Conservation (phyloP, 2,329 filamentous ascomycete genomes). For the Fusarium paranaense region DNA sequence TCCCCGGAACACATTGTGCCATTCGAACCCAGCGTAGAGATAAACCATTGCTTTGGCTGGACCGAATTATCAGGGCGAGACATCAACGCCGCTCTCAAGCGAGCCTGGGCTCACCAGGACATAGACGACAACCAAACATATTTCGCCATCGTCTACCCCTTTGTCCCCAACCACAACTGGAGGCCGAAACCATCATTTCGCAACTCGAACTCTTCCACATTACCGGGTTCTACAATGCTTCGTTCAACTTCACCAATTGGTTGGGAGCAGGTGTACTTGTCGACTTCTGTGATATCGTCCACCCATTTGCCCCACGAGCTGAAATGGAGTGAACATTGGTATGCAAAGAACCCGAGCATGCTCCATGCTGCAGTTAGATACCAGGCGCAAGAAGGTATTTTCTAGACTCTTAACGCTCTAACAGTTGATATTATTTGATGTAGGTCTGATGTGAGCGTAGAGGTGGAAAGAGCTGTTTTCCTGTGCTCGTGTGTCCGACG, state of each 20-base stretch:
- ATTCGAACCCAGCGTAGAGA: not conserved
- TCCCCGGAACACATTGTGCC: not conserved
- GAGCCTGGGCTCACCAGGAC: not conserved
- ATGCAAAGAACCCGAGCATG: not conserved
- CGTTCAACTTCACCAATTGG: not conserved
- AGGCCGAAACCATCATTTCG: not conserved
- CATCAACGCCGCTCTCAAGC: not conserved
- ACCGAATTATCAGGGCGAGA: not conserved
- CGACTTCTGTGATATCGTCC: too few species aligned
- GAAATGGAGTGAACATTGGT: not conserved
- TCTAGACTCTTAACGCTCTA: too few species aligned
- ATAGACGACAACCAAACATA: not conserved
- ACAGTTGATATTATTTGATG: too few species aligned
- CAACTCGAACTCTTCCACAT: not conserved
- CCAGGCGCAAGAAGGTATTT: too few species aligned
- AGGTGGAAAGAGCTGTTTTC: too few species aligned
- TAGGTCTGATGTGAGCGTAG: too few species aligned
- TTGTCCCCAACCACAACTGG: not conserved
- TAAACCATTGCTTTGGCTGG: not conserved
- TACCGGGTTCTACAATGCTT: not conserved
- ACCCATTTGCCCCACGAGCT: not conserved
- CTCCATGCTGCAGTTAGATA: too few species aligned
- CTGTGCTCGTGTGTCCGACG: too few species aligned
- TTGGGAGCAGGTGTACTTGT: not conserved
- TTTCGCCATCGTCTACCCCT: not conserved